Evolutionary conservation across 345 rosid genomes (phyloP).

Genomic region (Mallotus nudiflorus): DNA sequence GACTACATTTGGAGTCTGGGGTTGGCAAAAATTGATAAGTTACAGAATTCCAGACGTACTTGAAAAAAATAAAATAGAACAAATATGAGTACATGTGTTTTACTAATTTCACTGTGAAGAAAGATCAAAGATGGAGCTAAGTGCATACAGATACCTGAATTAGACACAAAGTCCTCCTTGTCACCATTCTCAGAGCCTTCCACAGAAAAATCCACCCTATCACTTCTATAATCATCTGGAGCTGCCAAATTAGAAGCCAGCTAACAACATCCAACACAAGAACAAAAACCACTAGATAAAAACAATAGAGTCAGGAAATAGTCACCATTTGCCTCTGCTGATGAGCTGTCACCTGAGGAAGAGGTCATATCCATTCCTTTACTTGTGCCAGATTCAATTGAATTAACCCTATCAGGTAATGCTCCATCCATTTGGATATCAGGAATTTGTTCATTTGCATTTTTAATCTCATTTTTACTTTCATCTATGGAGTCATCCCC

Average conservation of each 20-base stretch:
- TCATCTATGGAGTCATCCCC: conserved; percentile 25
- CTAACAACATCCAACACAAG: background rate
- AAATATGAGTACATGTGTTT: background rate
- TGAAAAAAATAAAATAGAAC: background rate
- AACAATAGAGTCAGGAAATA: background rate
- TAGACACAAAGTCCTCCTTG: conserved; percentile 20
- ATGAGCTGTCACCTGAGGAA: conserved; percentile 11
- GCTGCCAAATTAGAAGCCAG: conserved; percentile 24
- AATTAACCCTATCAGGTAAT: background rate
- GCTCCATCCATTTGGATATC: background rate
- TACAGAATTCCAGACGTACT: background rate
- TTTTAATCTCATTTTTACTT: conserved; percentile 13
- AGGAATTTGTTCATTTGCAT: conserved; percentile 8
- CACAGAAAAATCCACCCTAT: conserved; percentile 14
- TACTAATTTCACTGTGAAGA: background rate
- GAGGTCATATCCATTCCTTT: conserved; percentile 19
- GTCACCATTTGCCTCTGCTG: conserved; percentile 34
- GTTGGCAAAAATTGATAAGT: background rate
- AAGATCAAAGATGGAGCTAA: conserved; percentile 6
- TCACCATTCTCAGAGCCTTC: conserved; percentile 17
- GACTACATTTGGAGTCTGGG: background rate
- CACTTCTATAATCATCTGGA: conserved; percentile 17
- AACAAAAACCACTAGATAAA: background rate
- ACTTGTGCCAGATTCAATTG: conserved; percentile 19
- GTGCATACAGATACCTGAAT: conserved; percentile 24